Base-by-base conservation (phyloP, 1,139 yeast species). In the Pichia sp. region DNA sequence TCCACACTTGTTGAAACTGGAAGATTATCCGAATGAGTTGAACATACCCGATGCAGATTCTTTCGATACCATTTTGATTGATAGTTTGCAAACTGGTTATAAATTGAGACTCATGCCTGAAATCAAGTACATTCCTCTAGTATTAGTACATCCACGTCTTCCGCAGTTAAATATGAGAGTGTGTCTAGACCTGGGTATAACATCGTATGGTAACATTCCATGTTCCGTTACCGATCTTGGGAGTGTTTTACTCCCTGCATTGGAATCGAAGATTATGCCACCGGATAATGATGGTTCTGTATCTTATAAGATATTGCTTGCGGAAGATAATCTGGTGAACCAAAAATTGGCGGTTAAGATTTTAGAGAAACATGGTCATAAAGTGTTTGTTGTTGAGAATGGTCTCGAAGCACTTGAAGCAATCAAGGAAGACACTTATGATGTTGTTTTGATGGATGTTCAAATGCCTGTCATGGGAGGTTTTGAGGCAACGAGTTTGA, bases 391-490 rank as follows among this genome's bases (percentile, higher is more conserved):
- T 35, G 94, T 85, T 14, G 93, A 83, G 53, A 85, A 85, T 55
- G 94, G 95, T 11, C 64, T 76, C 41, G 87, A 83, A 51, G 94
- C 94, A 0, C 74, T 74, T 50, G 86, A 84, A 46, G 88, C 88
- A 0, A 77, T 83, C 29, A 70, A 77, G 55, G 58, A 64, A 33
- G 76, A 73, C 56, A 67, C 72, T 30, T 84, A 77, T 56, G 94
- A 85, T 53, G 91, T 81, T 34, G 85, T 85, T 13, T 69, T 85
- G 48, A 85, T 85, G 95, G 95, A 85, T 63, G 94, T 85, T 29
- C 94, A 85, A 59, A 85, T 85, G 95, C 95, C 95, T 6, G 86
- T 84, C 8, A 84, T 85, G 93, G 94, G 94, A 30, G 95, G 95
- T 0, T 85, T 85, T 56, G 94, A 85, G 55, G 94, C 94, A 4